phyloP scores from a whole-genome alignment of 2,329 filamentous ascomycete species.

The Colletotrichum karsti region DNA sequence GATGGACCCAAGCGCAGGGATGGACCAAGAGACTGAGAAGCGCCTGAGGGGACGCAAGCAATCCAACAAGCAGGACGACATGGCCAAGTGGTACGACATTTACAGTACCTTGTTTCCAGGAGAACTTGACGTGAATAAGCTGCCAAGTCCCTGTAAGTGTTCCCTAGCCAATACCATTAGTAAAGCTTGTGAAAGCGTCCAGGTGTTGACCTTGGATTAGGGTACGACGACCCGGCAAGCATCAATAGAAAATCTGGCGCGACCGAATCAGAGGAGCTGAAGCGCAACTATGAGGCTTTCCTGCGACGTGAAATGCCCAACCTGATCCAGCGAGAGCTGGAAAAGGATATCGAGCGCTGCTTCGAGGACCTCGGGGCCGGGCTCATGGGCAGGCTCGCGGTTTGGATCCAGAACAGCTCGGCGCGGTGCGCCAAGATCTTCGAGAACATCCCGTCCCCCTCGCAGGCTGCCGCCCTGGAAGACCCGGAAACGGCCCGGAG shows the following conservation, averaged over 20 bases:
- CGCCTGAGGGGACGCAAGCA: conserved; percentile 41
- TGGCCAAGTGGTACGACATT: conserved; percentile 46
- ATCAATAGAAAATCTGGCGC: conserved; percentile 24
- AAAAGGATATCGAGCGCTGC: conserved; percentile 15
- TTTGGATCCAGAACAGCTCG: neutral
- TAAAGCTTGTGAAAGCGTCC: neutral
- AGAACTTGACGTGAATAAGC: neutral
- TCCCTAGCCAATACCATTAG: neutral
- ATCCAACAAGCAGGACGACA: conserved; percentile 35
- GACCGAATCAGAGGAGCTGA: conserved; percentile 1
- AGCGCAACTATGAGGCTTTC: conserved; percentile 31
- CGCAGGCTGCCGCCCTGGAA: neutral
- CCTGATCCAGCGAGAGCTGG: conserved; percentile 32
- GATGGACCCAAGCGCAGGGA: conserved; percentile 39
- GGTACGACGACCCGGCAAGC: conserved; percentile 39
- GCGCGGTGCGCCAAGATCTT: conserved; percentile 2
- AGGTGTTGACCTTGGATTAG: conserved; percentile 30
- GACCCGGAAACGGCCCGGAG: neutral
- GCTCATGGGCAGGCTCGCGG: neutral
- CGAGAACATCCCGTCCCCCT: neutral
- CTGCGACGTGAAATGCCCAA: conserved; percentile 42
- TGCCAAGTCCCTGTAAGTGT: conserved; percentile 28
- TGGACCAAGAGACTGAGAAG: conserved; percentile 42
- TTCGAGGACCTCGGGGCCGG: conserved; percentile 34
- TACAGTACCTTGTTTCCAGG: conserved; percentile 44